phyloP scores from a whole-genome alignment of 768 basidiomycete species.

The Psilocybe sp. region DNA sequence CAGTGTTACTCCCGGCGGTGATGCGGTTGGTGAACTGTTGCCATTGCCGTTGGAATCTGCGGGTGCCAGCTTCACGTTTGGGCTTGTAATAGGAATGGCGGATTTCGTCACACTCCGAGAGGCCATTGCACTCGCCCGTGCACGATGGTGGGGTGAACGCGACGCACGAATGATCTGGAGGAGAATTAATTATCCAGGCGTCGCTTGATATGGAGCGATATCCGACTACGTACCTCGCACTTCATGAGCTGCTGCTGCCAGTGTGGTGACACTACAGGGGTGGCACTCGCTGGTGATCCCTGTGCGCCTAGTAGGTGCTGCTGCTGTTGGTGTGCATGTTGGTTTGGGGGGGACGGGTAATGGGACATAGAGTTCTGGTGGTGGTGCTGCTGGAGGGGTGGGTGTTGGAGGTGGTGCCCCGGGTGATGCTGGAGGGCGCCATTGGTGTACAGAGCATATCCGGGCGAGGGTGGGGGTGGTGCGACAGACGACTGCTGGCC shows the following conservation, averaged over 20 bases:
- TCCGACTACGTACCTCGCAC: conserved; percentile 69
- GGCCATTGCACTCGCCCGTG: conserved; percentile 92
- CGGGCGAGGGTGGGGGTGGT: conserved; percentile 69
- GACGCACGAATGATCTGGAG: conserved; percentile 78
- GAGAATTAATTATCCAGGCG: conserved; percentile 36
- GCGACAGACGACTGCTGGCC: conserved; percentile 54
- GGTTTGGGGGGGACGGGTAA: conserved; percentile 77
- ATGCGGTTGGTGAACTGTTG: conserved; percentile 25
- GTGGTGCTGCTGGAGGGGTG: conserved; percentile 62
- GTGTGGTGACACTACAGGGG: conserved; percentile 70
- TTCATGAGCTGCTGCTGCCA: conserved; percentile 95
- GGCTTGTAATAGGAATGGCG: conserved; percentile 90
- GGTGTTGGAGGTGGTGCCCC: conserved; percentile 51
- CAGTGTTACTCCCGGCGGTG: conserved; percentile 21
- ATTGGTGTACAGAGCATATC: conserved; percentile 75
- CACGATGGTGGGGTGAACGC: conserved; percentile 89
- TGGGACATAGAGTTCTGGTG: conserved; percentile 80
- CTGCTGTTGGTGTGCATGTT: conserved; percentile 43
- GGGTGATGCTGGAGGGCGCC: conserved; percentile 66
- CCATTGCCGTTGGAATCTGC: conserved; percentile 34
- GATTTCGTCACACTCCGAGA: conserved; percentile 83
- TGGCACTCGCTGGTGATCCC: conserved; percentile 52
- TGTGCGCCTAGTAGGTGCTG: conserved; percentile 52
- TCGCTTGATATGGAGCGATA: conserved; percentile 15
- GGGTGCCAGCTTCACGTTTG: conserved; percentile 62